Evolutionary conservation across 2,329 filamentous ascomycete species (phyloP).

Genomic region (Colletotrichum graminicola): DNA sequence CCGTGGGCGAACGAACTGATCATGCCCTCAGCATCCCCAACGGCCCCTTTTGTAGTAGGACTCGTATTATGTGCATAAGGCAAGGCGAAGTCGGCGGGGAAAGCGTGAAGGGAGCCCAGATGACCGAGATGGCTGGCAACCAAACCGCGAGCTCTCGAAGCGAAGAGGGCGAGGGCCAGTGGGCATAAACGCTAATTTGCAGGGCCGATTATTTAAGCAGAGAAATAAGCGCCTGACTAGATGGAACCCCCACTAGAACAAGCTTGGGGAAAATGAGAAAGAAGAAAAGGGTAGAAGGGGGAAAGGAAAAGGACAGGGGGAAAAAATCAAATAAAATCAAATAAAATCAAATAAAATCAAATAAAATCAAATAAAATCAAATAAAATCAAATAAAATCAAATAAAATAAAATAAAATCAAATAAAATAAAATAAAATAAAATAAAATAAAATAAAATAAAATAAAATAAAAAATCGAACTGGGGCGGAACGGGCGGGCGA

Average conservation of each 20-base stretch:
- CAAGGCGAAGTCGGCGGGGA: background rate
- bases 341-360: background rate
- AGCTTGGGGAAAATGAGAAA: background rate
- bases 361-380: background rate
- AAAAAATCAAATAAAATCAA: background rate
- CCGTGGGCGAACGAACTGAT: conserved; percentile 25
- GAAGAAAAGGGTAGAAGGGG: background rate
- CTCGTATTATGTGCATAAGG: conserved; percentile 10
- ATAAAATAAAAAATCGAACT: conserved; percentile 1
- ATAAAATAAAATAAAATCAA: background rate
- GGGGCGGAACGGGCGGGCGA: conserved; percentile 25
- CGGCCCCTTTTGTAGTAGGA: background rate
- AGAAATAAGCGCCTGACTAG: conserved; percentile 3
- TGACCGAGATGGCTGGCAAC: conserved; percentile 14
- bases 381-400: too few species aligned
- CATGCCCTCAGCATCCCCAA: background rate
- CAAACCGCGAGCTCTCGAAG: background rate
- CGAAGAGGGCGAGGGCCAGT: conserved; percentile 9
- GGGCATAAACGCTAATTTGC: conserved; percentile 12
- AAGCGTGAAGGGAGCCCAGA: background rate
- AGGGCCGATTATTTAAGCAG: background rate
- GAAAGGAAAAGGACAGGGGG: background rate
- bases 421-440: background rate
- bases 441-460: background rate
- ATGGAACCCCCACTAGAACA: conserved; percentile 8